Evolutionary conservation across 2,329 filamentous ascomycete genomes (phyloP), one percentile per base, ranked within the genome.

Genomic region (Ambrosiella xylebori): DNA sequence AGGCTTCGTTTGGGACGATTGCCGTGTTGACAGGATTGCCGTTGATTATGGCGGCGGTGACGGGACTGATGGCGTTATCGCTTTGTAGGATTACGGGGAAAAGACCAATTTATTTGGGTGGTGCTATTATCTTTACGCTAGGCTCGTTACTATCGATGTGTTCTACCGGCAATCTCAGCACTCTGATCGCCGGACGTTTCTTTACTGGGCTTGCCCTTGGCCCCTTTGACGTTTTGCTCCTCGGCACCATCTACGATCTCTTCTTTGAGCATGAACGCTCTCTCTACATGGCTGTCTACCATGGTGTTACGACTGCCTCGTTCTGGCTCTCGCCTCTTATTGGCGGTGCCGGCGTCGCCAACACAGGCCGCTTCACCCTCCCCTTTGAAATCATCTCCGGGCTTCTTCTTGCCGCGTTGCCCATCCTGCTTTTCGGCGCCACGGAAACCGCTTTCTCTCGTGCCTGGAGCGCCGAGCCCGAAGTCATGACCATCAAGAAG

Each of bases 151-250:
- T 76, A 75, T 78, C 76, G 61, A 74, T 73, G 60, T 68, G 69
- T 15, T 69, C 74, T 4, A 64, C 64, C 6, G 64, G 65, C 53
- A 71, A 66, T 61, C 76, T 73, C 57, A 68, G 66, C 7, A 69
- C 74, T 58, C 75, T 74, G 63, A 73, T 80, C 71, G 71, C 71
- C 0, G 74, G 77, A 1, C 71, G 79, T 8, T 64, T 78, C 15
- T 70, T 81, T 39, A 77, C 81, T 63, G 78, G 77, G 0, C 58
- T 81, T 0, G 78, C 75, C n/a, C 80, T 79, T 75, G 78, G 78
- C 5, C 73, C 74, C 9, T 78, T 81, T 60, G 79, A 82, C 62
- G 74, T 72, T 4, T 66, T 81, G 44, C 69, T 79, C 37, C 66
- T 75, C 38, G 72, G 71, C 1, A 76, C 74, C 1, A 75, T 82